Percentiles rank a stretch among this genome's conserved stretches.
Evolutionary conservation across 2,329 filamentous ascomycete species (phyloP).

Genomic region (Aschersonia sp.): DNA sequence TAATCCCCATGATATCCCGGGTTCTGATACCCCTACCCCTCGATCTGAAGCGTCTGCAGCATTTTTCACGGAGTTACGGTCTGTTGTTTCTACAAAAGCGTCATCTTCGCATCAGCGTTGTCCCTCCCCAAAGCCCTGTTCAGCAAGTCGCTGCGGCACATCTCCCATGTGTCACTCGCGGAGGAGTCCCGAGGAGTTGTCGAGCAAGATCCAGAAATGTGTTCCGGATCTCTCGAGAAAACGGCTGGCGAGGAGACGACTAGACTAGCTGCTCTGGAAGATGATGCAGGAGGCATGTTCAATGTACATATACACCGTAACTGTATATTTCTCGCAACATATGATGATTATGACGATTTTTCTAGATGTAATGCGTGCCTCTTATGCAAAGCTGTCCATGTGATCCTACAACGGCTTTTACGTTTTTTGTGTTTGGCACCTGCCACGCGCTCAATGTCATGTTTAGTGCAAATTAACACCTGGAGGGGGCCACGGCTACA

Average conservation of each 20-base stretch:
- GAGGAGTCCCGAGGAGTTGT: slow-evolving; percentile 30
- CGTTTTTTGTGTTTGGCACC: too few species aligned
- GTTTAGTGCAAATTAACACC: too few species aligned
- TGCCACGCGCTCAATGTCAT: too few species aligned
- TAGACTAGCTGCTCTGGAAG: slow-evolving; percentile 20
- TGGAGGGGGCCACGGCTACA: too few species aligned
- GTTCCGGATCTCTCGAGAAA: slow-evolving; percentile 23
- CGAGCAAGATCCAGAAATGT: slow-evolving; percentile 33
- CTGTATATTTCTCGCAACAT: neutral
- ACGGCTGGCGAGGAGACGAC: slow-evolving; percentile 24
- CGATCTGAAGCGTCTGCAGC: slow-evolving; percentile 19
- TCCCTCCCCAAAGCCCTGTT: slow-evolving; percentile 19
- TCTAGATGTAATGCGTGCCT: neutral
- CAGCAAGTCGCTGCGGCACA: slow-evolving; percentile 11
- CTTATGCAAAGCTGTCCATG: too few species aligned
- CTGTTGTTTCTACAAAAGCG: slow-evolving; percentile 15
- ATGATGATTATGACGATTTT: neutral
- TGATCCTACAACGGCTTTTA: too few species aligned
- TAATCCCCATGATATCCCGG: slow-evolving; percentile 18
- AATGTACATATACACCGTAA: slow-evolving; percentile 17
- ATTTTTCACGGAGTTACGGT: slow-evolving; percentile 23
- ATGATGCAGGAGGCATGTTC: slow-evolving; percentile 2
- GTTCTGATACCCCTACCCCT: slow-evolving; percentile 29
- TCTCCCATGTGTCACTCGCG: slow-evolving; percentile 15
- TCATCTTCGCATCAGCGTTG: slow-evolving; percentile 18